Conservation (phyloP, 768 basidiomycete species). For the Boletus patriciae region DNA sequence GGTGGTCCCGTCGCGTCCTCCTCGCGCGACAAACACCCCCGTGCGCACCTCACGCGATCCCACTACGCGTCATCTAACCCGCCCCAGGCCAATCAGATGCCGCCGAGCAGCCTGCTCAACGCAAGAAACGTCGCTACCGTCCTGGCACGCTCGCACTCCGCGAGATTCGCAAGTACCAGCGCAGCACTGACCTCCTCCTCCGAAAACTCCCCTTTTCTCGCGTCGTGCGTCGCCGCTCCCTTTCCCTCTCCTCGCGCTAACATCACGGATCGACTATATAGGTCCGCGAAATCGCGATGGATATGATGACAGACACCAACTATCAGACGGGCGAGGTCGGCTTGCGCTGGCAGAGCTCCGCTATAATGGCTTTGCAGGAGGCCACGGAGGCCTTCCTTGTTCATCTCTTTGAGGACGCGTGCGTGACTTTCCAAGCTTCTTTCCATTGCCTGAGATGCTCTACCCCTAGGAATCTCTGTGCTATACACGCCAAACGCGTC, state of each 20-base stretch:
- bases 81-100: slow-evolving; percentile 22
- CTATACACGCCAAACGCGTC: slow-evolving; percentile 96
- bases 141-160: slow-evolving; percentile 89
- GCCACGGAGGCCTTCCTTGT: slow-evolving; percentile 95
- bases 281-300: slow-evolving; percentile 94
- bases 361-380: slow-evolving; percentile 91
- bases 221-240: slow-evolving; percentile 55
- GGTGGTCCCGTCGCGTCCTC: slow-evolving; percentile 42
- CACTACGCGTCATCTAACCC: slow-evolving; percentile 12
- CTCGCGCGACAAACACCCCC: slow-evolving; percentile 26
- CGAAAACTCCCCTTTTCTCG: slow-evolving; percentile 90
- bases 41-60: slow-evolving; percentile 20
- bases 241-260: neutral
- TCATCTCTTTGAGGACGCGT: slow-evolving; percentile 98
- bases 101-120: slow-evolving; percentile 27
- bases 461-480: slow-evolving; percentile 81
- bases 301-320: slow-evolving; percentile 80
- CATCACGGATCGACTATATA: slow-evolving; percentile 31
- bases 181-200: slow-evolving; percentile 85
- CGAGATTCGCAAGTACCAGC: slow-evolving; percentile 94
- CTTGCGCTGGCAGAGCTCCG: slow-evolving; percentile 94
- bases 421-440: slow-evolving; percentile 39
- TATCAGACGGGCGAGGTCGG: slow-evolving; percentile 55
- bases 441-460: neutral
- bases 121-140: slow-evolving; percentile 69